Evolutionary conservation across 352 stramenopile genomes (phyloP).

Genomic region (Halophytophthora batemanensis): DNA sequence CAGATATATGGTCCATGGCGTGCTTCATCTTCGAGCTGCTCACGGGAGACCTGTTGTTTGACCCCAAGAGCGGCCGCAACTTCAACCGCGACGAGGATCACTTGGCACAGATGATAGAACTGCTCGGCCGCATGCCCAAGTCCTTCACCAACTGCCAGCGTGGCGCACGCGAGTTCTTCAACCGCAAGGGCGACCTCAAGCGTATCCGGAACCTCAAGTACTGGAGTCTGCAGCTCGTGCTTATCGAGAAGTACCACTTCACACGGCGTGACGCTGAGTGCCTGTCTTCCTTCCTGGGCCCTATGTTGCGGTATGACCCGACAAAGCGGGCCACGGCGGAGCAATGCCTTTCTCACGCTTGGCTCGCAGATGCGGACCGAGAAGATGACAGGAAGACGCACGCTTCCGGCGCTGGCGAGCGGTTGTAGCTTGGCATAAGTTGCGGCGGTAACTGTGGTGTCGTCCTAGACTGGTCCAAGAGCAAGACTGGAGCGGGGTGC

Average conservation of each 20-base stretch:
- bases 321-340: conserved; percentile 89
- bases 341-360: conserved; percentile 94
- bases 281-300: conserved; percentile 93
- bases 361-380: conserved; percentile 66
- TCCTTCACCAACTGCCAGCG: conserved; percentile 65
- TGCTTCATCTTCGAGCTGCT: conserved; percentile 99
- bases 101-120: conserved; percentile 98
- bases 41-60: conserved; percentile 99
- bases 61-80: conserved; percentile 91
- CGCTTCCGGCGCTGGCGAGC: not conserved
- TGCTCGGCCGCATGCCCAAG: conserved; percentile 97
- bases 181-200: conserved; percentile 95
- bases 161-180: conserved; percentile 97
- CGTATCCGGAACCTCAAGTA: conserved; percentile 98
- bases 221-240: conserved; percentile 95
- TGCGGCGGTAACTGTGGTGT: conserved; percentile 14
- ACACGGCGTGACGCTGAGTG: conserved; percentile 74
- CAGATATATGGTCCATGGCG: conserved; percentile 98
- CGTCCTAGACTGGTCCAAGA: not conserved
- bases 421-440: conserved; percentile 16
- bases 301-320: conserved; percentile 91
- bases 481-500: not conserved
- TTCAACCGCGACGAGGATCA: conserved; percentile 95
- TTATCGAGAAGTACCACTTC: conserved; percentile 98
- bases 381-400: conserved; percentile 6